These are phyloP conservation scores for Penicillium sp. DNA, from an alignment of 2,329 filamentous ascomycete genomes.

Conservation along the genomic window DNA sequence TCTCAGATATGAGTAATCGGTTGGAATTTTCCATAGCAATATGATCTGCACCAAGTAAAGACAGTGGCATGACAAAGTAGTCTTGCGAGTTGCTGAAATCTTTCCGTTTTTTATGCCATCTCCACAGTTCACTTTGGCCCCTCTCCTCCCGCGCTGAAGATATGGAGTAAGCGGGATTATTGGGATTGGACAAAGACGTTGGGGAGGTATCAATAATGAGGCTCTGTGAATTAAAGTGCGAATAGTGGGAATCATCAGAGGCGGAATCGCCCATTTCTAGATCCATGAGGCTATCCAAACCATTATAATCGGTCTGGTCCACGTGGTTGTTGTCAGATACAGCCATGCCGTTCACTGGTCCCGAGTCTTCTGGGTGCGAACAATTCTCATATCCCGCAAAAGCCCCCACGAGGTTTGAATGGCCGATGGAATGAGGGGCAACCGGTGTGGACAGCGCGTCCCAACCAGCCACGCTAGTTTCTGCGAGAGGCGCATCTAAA, in stretches of 20 bases:
- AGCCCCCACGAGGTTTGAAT: neutral
- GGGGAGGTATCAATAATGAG: neutral
- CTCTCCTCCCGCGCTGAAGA: neutral
- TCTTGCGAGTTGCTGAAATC: neutral
- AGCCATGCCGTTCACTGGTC: neutral
- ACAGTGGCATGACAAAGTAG: neutral
- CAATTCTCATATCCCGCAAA: neutral
- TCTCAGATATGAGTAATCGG: neutral
- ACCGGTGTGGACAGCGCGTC: neutral
- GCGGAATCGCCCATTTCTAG: neutral
- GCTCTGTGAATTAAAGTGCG: neutral
- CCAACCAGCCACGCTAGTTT: neutral
- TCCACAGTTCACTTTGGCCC: neutral
- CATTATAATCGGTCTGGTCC: neutral
- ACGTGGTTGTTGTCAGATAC: neutral
- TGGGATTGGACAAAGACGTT: neutral
- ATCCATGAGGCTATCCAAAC: neutral
- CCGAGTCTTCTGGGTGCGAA: neutral
- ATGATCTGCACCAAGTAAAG: neutral
- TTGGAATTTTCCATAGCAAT: neutral
- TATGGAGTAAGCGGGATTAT: neutral
- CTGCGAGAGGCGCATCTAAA: neutral
- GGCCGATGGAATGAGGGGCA: neutral
- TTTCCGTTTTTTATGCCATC: neutral
- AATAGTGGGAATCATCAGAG: neutral